Conservation (phyloP, 306 rosid species). For the Gleditsia sinensis region DNA sequence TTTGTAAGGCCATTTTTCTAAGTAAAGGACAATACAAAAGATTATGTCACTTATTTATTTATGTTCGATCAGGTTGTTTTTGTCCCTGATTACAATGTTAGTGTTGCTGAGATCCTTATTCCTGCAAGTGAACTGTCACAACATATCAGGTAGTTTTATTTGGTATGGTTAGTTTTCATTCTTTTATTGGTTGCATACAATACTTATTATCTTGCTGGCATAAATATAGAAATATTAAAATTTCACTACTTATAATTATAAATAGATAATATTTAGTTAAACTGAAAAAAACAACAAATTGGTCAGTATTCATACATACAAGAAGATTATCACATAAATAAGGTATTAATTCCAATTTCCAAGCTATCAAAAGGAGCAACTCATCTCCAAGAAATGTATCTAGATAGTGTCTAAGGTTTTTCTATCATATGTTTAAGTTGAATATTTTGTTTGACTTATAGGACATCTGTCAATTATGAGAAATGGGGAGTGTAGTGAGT, state of each 20-base stretch:
- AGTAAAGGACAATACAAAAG: constrained; percentile 4
- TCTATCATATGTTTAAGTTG: constrained; percentile 1
- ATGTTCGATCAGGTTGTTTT: constrained; percentile 68
- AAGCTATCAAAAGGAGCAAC: constrained; percentile 8
- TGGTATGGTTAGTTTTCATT: constrained; percentile 17
- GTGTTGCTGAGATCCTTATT: constrained; percentile 90
- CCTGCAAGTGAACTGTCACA: constrained; percentile 99
- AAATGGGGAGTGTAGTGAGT: neutral
- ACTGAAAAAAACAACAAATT: too few relatives aligned
- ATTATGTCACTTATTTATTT: constrained; percentile 28
- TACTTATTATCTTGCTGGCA: neutral
- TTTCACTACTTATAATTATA: neutral
- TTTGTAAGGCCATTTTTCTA: constrained; percentile 15
- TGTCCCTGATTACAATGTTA: constrained; percentile 96
- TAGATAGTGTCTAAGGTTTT: constrained; percentile 16
- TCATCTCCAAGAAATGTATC: neutral
- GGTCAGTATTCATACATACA: constrained; percentile 1
- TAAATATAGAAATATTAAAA: neutral
- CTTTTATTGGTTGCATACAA: constrained; percentile 18
- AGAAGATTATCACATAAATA: neutral
- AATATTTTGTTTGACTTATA: neutral
- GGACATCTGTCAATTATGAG: constrained; percentile 4
- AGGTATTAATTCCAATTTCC: neutral
- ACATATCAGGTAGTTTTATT: constrained; percentile 77
- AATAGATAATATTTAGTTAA: neutral